Evolutionary conservation across 352 stramenopile genomes (phyloP), one percentile per base, ranked within the genome.

Genomic region (Globisporangium lucens): DNA sequence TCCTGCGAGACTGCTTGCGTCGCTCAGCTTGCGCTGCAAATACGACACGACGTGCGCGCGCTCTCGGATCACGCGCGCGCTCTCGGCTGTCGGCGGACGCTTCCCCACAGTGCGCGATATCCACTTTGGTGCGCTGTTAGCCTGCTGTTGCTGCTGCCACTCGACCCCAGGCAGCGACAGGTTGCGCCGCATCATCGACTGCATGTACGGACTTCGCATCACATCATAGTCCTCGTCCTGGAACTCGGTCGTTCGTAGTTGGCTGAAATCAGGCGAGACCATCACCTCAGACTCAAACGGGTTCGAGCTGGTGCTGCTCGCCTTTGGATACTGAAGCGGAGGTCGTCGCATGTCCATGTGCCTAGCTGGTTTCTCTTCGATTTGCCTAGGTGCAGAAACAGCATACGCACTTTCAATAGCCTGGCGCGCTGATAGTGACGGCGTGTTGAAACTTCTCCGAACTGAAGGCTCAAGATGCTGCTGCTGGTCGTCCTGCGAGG

Each of bases 1-100:
- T 9, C 80, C 75, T 15, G 83, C 75, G 15, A 94, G 70, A 56
- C 86, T 96, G 58, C 86, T 94, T 3, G 83, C 80, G 61, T 96
- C 88, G 61, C 86, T 94, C 17, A 83, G 82, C 61, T 96, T 96
- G 41, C 86, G 85, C 17, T 94, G 83, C 70, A 96, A 82, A 66
- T 96, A 96, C 68, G 89, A 90, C 38, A 96, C 66, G 46, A 96
- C 86, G n/a, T 94, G 85, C 1, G 86, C 88, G 3, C 88, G 86
- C 13, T 96, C 88, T n/a, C 88, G 86, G 24, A 94, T 85, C 55
- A 85, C 72, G 36, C 86, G 80, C n/a, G 83, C 79, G 30, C 76
- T 90, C 17, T 93, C 84, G 20, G 63, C 51, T 1, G 65, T 64
- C 49, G 65, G 57, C 3, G 65, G 65, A 1, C 65, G 65, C 35